These are phyloP conservation scores for Emericellopsis atlantica DNA, from an alignment of 2,329 filamentous ascomycete species.

Conservation along the genomic window DNA sequence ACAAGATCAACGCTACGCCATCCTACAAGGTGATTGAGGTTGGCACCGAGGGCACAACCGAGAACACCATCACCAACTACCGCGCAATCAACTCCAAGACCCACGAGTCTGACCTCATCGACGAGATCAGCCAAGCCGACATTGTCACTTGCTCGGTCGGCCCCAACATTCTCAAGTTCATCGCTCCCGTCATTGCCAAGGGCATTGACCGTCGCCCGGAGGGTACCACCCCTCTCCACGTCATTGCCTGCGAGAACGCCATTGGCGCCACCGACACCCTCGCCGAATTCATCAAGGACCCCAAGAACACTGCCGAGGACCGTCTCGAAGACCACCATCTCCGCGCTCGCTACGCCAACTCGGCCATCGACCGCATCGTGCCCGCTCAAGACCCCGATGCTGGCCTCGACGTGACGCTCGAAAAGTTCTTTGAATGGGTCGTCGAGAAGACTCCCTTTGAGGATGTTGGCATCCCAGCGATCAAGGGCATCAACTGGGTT, in stretches of 20 bases:
- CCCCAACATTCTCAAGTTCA: slow-evolving; percentile 90
- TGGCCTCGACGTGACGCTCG: slow-evolving; percentile 84
- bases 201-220: slow-evolving; percentile 69
- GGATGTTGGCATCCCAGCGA: slow-evolving; percentile 49
- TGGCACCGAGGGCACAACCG: slow-evolving; percentile 67
- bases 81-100: slow-evolving; percentile 91
- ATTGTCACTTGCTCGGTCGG: slow-evolving; percentile 95
- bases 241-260: slow-evolving; percentile 97
- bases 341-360: slow-evolving; percentile 89
- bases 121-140: slow-evolving; percentile 79
- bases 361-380: slow-evolving; percentile 95
- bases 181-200: slow-evolving; percentile 90
- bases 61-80: slow-evolving; percentile 85
- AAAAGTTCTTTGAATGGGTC: slow-evolving; percentile 99
- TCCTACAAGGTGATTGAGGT: slow-evolving; percentile 92
- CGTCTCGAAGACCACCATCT: slow-evolving; percentile 55
- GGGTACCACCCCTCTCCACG: slow-evolving; percentile 56
- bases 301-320: slow-evolving; percentile 56
- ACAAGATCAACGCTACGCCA: slow-evolving; percentile 59
- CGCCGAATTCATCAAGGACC: slow-evolving; percentile 64
- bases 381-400: slow-evolving; percentile 72
- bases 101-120: slow-evolving; percentile 65
- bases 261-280: slow-evolving; percentile 89
- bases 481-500: slow-evolving; percentile 88
- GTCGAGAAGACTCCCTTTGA: slow-evolving; percentile 82